Base-by-base conservation (phyloP, 495 filamentous ascomycete genomes). In the Annulohypoxylon moriforme region DNA sequence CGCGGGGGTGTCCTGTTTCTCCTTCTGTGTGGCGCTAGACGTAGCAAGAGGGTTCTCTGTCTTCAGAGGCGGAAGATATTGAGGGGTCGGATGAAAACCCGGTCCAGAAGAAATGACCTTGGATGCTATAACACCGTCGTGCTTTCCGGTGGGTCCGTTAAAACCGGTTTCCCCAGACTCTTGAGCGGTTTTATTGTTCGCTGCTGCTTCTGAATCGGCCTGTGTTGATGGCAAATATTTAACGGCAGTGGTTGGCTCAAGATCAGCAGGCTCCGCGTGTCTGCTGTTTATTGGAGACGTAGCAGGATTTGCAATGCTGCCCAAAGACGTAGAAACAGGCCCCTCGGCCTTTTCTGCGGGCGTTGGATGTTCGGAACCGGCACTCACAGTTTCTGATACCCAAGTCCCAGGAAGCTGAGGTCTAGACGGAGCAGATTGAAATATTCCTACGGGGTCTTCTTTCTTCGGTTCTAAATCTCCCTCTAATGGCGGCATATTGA, bases 391-490 rank as follows among this genome's bases (percentile, higher is more conserved):
- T 73, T 85, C 90, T 14, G 89, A 86, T 33, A 88, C 86, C 90
- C 89, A 92, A 53, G 83, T 85, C 9, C 90, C 90, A 16, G 90
- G 90, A 33, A 92, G 76, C 34, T 82, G 83, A 29, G 90, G 90
- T 53, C 89, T 81, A 53, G 61, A 18, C 22, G 58, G 44, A 42
- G 73, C 59, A 3, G 72, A 52, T 31, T 64, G 69, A 24, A 55
- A 33, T 46, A 58, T 34, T 18, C 67, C 65, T 47, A 59, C 71
- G 5, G 58, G 55, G 18, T 73, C 36, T 40, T 61, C 49, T 22
- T 70, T 66, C 38, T 64, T 69, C 34, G 63, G 44, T 8, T 64
- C 67, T 29, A 64, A 24, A 50, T 58, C 49, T 22, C 25, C 16
- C 16, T 62, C 64, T n/a, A 24, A 44, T 0, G 71, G 18, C 4